phyloP scores from a whole-genome alignment of 352 stramenopile genomes.

The Globisporangium sylvaticum region DNA sequence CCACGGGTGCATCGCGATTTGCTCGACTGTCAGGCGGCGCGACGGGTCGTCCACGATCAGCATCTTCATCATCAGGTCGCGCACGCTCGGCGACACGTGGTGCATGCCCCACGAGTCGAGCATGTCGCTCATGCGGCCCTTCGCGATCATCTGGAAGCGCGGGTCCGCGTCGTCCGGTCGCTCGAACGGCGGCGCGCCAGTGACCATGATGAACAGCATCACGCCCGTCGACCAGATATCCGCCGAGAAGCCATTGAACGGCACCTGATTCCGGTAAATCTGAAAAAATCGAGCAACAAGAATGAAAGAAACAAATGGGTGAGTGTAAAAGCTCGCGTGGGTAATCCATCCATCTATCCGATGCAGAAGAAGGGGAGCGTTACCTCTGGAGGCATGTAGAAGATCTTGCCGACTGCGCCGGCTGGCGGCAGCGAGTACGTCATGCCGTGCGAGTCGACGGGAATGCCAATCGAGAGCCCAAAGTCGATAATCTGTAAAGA shows the following conservation, averaged over 20 bases:
- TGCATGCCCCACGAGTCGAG: constrained; percentile 86
- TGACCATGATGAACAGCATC: constrained; percentile 95
- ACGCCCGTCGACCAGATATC: constrained; percentile 94
- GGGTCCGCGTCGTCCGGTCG: constrained; percentile 74
- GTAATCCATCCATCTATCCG: not conserved
- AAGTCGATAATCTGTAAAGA: constrained; percentile 81
- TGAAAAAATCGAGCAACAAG: constrained; percentile 14
- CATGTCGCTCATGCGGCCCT: constrained; percentile 78
- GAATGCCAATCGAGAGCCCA: constrained; percentile 80
- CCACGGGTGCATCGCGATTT: constrained; percentile 84
- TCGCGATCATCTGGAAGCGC: constrained; percentile 83
- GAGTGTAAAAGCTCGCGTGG: not conserved
- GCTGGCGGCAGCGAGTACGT: constrained; percentile 80
- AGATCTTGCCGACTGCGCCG: constrained; percentile 85
- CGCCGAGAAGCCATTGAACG: constrained; percentile 89
- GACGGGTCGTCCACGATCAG: constrained; percentile 80
- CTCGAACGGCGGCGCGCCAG: constrained; percentile 90
- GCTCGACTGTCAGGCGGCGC: constrained; percentile 68
- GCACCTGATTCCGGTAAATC: constrained; percentile 88
- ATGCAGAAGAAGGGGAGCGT: not conserved
- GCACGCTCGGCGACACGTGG: constrained; percentile 66
- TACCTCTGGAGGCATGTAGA: constrained; percentile 86
- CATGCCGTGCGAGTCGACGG: constrained; percentile 79
- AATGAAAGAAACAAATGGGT: not conserved
- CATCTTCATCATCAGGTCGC: constrained; percentile 75